Evolutionary conservation across 1,139 yeast genomes (phyloP), one percentile per base, ranked within the genome.

Genomic region (Candida sojae): DNA sequence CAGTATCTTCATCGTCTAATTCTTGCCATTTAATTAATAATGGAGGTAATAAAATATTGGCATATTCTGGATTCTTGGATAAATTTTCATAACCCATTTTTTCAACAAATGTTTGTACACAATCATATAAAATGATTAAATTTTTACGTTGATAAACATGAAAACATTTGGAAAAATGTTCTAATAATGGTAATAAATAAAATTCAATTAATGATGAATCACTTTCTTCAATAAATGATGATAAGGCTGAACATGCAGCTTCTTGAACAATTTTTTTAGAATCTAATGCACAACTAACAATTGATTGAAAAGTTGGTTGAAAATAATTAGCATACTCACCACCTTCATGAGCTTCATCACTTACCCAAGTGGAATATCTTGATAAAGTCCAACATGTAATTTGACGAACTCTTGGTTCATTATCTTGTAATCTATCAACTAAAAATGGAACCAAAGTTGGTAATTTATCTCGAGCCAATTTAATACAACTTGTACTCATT

Each of bases 341-440:
- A 32, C 84, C 84, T 39, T 71, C 75, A 48, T 71, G 73, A 1
- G 86, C 86, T 60, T 86, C 89, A 21, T 75, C 75, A 46, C 86
- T 78, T 17, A 92, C 87, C 97, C 97, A 92, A 4, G 80, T 61
- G 1, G 96, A 80, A 63, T 85, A 93, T 50, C 98, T 77, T 38
- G 96, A 87, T 45, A 93, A 71, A 0, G 98, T 89, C 99, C 99
- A 93, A 70, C 98, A 92, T 0, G 96, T 75, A 47, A 93, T 93
- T 65, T 90, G 96, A 56, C 98, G 79, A 8, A 93, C 96, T 41
- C 96, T 80, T 6, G 96, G 86, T 67, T 91, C 88, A 11, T 71
- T 67, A 64, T 92, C 97, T 48, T 75, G 75, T 52, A 92, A 70
- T 59, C 96, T 77, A 49, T 90, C 90, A 29, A 91, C 92, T 53